A percentile compares a stretch with the other conserved stretches of the same genome.
phyloP scores from a whole-genome alignment of 1,284 basidiomycete genomes.

The Apiotrichum gamsii region DNA sequence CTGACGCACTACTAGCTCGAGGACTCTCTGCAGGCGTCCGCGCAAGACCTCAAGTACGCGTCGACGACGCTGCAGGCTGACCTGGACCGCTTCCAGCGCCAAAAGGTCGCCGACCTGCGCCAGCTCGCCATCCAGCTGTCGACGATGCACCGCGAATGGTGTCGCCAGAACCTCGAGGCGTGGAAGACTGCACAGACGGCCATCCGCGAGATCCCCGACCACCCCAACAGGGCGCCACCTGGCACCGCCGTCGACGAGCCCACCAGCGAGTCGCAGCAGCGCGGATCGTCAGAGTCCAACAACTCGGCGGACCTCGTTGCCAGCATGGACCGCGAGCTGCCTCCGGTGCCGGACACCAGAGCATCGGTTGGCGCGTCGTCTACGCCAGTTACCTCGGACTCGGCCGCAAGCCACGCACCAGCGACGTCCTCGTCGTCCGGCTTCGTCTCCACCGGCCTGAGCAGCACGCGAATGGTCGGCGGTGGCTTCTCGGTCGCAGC shows the following conservation, averaged over 20 bases:
- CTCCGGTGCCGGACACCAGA: constrained; percentile 10
- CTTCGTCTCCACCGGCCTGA: background rate
- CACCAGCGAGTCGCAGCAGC: background rate
- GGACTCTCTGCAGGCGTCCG: constrained; percentile 79
- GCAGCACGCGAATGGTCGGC: too few species aligned
- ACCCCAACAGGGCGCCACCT: constrained; percentile 59
- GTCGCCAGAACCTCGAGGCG: constrained; percentile 89
- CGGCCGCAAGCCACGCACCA: background rate
- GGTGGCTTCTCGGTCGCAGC: too few species aligned
- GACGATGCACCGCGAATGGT: constrained; percentile 87
- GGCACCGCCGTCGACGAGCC: too few species aligned
- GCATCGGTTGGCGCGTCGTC: too few species aligned
- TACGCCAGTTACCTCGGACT: background rate
- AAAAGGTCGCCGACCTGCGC: constrained; percentile 92
- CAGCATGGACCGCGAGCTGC: constrained; percentile 14
- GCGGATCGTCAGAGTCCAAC: background rate
- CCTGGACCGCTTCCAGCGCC: constrained; percentile 93
- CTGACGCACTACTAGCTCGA: constrained; percentile 63
- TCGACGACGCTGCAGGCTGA: constrained; percentile 95
- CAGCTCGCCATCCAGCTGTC: constrained; percentile 90
- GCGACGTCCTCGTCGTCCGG: too few species aligned
- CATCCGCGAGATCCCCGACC: constrained; percentile 78
- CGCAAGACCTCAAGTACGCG: constrained; percentile 90
- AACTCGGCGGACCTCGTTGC: constrained; percentile 3
- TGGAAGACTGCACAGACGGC: constrained; percentile 94